Percentiles rank a stretch among this genome's conserved stretches.
phyloP scores from a whole-genome alignment of 2,329 filamentous ascomycete genomes.

The Cladosporium sp. region DNA sequence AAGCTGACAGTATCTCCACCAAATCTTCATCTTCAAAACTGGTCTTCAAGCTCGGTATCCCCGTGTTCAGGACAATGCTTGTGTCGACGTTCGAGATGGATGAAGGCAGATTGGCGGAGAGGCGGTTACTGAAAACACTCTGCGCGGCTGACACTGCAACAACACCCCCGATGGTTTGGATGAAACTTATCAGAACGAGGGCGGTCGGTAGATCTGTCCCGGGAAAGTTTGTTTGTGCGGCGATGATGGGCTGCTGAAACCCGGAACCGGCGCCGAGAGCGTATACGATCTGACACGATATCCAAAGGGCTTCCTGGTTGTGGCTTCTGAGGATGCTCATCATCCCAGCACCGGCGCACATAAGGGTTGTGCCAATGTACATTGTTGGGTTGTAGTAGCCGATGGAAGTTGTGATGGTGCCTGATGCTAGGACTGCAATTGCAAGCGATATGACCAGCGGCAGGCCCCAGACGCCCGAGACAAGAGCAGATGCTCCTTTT shows the following conservation, averaged over 20 bases:
- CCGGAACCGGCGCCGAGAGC: constrained; percentile 27
- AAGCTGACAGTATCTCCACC: constrained; percentile 39
- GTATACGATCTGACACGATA: constrained; percentile 31
- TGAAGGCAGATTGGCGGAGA: constrained; percentile 18
- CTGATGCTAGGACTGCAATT: constrained; percentile 26
- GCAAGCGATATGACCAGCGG: constrained; percentile 44
- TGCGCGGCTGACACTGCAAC: constrained; percentile 15
- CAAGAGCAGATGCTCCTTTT: constrained; percentile 36
- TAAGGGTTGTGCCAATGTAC: constrained; percentile 11
- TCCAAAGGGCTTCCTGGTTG: constrained; percentile 25
- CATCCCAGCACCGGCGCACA: constrained; percentile 17
- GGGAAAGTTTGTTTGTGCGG: constrained; percentile 16
- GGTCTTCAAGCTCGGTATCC: neutral
- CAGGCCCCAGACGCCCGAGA: constrained; percentile 39
- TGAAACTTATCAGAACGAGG: constrained; percentile 15
- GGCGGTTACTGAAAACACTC: constrained; percentile 14
- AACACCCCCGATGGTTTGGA: constrained; percentile 15
- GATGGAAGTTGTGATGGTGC: constrained; percentile 10
- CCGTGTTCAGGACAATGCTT: no score
- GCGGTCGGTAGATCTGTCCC: constrained; percentile 7
- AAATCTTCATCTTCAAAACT: constrained; percentile 52
- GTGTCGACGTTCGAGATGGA: no score
- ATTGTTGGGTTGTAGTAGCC: constrained; percentile 18
- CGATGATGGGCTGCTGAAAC: constrained; percentile 31
- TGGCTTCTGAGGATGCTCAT: constrained; percentile 21